A percentile compares a stretch with the other conserved stretches of the same genome.
phyloP scores from a whole-genome alignment of 768 basidiomycete species.

The Tubosaeta sp. region DNA sequence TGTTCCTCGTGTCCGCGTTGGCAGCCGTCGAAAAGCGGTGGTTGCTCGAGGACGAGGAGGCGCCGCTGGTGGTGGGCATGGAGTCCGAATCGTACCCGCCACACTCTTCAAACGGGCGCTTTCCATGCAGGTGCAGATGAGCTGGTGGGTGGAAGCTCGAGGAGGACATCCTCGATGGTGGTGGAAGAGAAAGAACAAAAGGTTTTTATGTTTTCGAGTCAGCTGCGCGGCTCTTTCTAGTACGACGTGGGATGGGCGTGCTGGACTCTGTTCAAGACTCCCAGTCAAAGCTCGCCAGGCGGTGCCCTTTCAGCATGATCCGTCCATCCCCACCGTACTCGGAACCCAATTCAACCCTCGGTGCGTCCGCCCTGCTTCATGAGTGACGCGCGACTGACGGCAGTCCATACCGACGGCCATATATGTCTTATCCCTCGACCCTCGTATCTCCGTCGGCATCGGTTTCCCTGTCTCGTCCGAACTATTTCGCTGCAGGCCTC shows the following conservation, averaged over 20 bases:
- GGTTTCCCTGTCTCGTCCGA: neutral
- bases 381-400: neutral
- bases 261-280: too few species aligned
- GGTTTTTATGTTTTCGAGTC: conserved; percentile 5
- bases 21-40: conserved; percentile 9
- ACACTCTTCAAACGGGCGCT: conserved; percentile 33
- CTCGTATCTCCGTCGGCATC: conserved; percentile 12
- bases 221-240: conserved; percentile 9
- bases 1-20: conserved; percentile 49
- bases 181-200: conserved; percentile 8
- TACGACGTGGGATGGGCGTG: too few species aligned
- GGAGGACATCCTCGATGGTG: conserved; percentile 26
- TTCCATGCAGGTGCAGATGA: conserved; percentile 24
- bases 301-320: conserved; percentile 4
- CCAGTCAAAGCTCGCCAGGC: too few species aligned
- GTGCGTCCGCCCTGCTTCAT: neutral
- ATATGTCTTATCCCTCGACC: conserved; percentile 8
- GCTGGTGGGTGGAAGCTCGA: conserved; percentile 20
- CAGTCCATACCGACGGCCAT: conserved; percentile 8
- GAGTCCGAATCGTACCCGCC: conserved; percentile 32
- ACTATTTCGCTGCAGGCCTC: conserved; percentile 9
- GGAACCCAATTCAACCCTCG: conserved; percentile 11
- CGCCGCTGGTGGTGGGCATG: conserved; percentile 23
- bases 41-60: conserved; percentile 11
- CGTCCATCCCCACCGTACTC: conserved; percentile 4